Percentiles rank a stretch among this genome's conserved stretches.
phyloP scores from a whole-genome alignment of 1,284 basidiomycete species.

The Ganoderma leucocontextum region DNA sequence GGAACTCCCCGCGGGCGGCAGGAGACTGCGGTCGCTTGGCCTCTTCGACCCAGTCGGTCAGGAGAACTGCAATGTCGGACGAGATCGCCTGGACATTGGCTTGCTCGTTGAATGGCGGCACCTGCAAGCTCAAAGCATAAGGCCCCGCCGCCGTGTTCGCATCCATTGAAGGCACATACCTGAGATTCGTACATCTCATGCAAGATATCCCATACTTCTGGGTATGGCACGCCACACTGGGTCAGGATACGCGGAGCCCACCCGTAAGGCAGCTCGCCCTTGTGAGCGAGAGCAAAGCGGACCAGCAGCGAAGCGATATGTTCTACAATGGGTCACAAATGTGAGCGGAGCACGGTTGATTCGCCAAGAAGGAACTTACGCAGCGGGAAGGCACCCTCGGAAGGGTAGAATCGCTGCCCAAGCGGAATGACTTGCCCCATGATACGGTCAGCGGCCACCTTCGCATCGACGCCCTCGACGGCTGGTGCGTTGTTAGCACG shows the following conservation, averaged over 20 bases:
- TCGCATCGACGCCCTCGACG: slow-evolving; percentile 56
- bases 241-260: slow-evolving; percentile 85
- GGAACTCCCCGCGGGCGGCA: slow-evolving; percentile 64
- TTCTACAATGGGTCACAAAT: slow-evolving; percentile 50
- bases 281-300: slow-evolving; percentile 71
- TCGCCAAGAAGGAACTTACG: slow-evolving; percentile 54
- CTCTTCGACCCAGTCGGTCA: slow-evolving; percentile 81
- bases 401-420: slow-evolving; percentile 88
- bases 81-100: slow-evolving; percentile 80
- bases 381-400: slow-evolving; percentile 89
- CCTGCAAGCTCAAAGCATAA: slow-evolving; percentile 47
- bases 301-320: slow-evolving; percentile 75
- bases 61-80: slow-evolving; percentile 77
- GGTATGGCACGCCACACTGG: slow-evolving; percentile 79
- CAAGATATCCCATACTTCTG: slow-evolving; percentile 85
- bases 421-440: slow-evolving; percentile 73
- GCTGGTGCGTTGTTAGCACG: slow-evolving; percentile 44
- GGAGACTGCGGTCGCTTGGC: slow-evolving; percentile 68
- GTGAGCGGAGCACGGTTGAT: background rate
- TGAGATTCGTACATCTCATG: slow-evolving; percentile 90
- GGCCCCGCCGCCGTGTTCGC: background rate
- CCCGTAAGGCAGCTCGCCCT: slow-evolving; percentile 66
- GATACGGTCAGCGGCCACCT: slow-evolving; percentile 67
- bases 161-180: slow-evolving; percentile 51
- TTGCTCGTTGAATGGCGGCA: slow-evolving; percentile 85